Evolutionary conservation across 192 early-diverging fungal species (phyloP).

Genomic region (Umbelopsis isabellina): DNA sequence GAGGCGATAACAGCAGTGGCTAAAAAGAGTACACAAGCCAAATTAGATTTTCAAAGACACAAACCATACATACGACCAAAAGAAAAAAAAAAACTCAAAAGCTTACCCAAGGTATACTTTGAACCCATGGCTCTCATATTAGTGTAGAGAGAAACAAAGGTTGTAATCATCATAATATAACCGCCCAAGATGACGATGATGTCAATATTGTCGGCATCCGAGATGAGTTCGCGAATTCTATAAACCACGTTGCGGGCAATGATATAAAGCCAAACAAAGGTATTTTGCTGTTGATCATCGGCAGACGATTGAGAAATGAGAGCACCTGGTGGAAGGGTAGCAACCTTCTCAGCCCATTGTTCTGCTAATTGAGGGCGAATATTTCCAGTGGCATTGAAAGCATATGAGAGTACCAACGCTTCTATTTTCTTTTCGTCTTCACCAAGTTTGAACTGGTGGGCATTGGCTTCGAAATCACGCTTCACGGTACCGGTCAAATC

Average conservation of each 20-base stretch:
- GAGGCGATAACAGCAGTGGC: conserved; percentile 70
- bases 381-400: conserved; percentile 52
- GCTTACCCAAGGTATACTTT: conserved; percentile 65
- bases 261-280: conserved; percentile 56
- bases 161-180: conserved; percentile 81
- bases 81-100: too few relatives aligned
- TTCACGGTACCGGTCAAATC: conserved; percentile 41
- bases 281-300: conserved; percentile 46
- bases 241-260: conserved; percentile 56
- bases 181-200: conserved; percentile 77
- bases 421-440: conserved; percentile 9
- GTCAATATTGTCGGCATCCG: conserved; percentile 76
- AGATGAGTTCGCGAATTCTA: conserved; percentile 67
- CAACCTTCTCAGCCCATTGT: conserved; percentile 58
- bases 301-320: conserved; percentile 44
- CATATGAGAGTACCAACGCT: conserved; percentile 53
- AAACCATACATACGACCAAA: conserved; percentile 10
- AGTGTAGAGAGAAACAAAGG: conserved; percentile 76
- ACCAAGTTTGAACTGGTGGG: conserved; percentile 21
- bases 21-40: conserved; percentile 22
- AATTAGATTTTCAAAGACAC: conserved; percentile 21
- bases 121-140: conserved; percentile 90
- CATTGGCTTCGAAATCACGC: conserved; percentile 36
- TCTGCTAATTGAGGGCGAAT: conserved; percentile 44
- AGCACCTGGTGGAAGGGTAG: conserved; percentile 44